Evolutionary conservation across 352 stramenopile species (phyloP), one percentile per base, ranked within the genome.

Genomic region (Globisporangium perplexum): DNA sequence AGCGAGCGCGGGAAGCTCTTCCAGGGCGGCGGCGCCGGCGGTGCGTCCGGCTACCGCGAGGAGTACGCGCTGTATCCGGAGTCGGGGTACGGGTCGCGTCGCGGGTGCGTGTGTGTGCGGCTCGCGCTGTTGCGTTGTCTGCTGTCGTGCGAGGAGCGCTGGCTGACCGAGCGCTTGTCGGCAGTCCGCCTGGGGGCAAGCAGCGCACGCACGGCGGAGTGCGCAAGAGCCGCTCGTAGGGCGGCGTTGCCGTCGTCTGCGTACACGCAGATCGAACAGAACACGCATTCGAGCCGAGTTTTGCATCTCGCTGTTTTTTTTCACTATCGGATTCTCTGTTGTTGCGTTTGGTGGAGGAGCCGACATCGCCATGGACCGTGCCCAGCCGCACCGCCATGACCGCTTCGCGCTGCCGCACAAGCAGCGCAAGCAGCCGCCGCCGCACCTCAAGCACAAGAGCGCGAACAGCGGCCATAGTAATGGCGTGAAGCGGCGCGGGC

Each of bases 61-160:
- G 72, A 86, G 26, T 72, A 68, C 38, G 56, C 62, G 36, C 33
- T 73, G 42, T 85, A 74, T 57, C 56, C 72, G 15, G 74, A 85
- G 7, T 22, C 61, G 20, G 63, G 36, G 22, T 55, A 71, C 33
- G 47, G 60, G 5, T 47, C 60, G 7, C 74, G 79, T 65, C 72
- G 74, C 73, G 71, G 68, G 79, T 90, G 55, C 44, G 68, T 62
- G n/a, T n/a, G n/a, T n/a, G n/a, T n/a, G n/a, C n/a, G n/a, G n/a
- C n/a, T n/a, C n/a, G 7, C 6, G 15, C 22, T 15, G 18, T 11
- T 24, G 20, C 18, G 5, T n/a, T 44, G 20, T n/a, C 22, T 33
- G 33, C 39, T 10, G 17, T 36, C 20, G 39, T 10, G 38, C 50
- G 44, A 24, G 51, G 6, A 24, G 18, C 11, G 35, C 6, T 35